Evolutionary conservation across 2,329 filamentous ascomycete species (phyloP).

Genomic region (Aspergillus unguis): DNA sequence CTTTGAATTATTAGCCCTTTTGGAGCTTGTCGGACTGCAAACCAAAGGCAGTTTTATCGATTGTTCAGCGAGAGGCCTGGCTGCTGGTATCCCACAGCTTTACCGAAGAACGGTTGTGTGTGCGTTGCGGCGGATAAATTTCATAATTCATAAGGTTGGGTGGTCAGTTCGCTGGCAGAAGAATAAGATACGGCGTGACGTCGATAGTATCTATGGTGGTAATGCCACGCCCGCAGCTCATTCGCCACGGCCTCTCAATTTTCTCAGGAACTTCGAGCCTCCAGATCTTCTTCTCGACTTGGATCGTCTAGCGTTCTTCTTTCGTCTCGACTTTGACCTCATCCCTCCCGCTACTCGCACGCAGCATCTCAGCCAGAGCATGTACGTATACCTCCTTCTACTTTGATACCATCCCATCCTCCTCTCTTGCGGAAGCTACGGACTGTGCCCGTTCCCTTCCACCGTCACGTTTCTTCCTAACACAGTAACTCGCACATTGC

Average conservation of each 20-base stretch:
- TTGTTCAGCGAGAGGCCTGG: neutral
- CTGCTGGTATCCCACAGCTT: neutral
- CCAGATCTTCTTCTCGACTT: slow-evolving; percentile 26
- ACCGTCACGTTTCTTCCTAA: slow-evolving; percentile 4
- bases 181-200: slow-evolving; percentile 1
- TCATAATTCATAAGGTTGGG: neutral
- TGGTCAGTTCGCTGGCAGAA: neutral
- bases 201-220: slow-evolving; percentile 17
- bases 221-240: slow-evolving; percentile 33
- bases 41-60: too few relatives aligned
- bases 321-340: slow-evolving; percentile 17
- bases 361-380: slow-evolving; percentile 7
- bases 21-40: too few relatives aligned
- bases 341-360: slow-evolving; percentile 7
- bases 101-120: slow-evolving; percentile 7
- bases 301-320: slow-evolving; percentile 32
- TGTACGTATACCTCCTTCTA: slow-evolving; percentile 2
- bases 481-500: neutral
- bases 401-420: neutral
- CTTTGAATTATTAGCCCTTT: neutral
- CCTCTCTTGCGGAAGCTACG: slow-evolving; percentile 4
- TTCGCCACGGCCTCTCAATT: slow-evolving; percentile 21
- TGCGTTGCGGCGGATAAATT: slow-evolving; percentile 7
- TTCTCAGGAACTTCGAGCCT: slow-evolving; percentile 22
- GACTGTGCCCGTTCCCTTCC: slow-evolving; percentile 6